A percentile compares a stretch with the other conserved stretches of the same genome.
phyloP scores from a whole-genome alignment of 2,329 filamentous ascomycete genomes.

The Cadophora luteo-olivacea region DNA sequence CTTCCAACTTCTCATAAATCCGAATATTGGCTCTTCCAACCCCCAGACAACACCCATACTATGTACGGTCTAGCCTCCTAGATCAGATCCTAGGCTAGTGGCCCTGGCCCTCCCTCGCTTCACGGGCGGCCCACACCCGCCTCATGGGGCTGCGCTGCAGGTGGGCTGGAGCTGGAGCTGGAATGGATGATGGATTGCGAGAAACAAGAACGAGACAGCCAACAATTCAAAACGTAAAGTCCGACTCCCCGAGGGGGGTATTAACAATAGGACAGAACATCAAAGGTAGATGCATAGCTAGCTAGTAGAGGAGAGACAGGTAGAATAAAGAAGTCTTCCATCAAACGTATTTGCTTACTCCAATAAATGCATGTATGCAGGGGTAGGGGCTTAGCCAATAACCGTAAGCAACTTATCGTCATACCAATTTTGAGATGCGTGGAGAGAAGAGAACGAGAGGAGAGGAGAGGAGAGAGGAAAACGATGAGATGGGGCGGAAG shows the following conservation, averaged over 20 bases:
- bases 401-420: constrained; percentile 5
- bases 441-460: neutral
- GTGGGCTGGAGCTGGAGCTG: neutral
- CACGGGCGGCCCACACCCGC: neutral
- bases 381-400: constrained; percentile 2
- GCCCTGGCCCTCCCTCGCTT: constrained; percentile 1
- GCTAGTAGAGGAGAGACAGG: no score
- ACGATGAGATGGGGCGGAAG: constrained; percentile 4
- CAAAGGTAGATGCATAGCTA: neutral
- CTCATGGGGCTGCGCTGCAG: neutral
- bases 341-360: neutral
- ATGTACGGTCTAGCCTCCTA: neutral
- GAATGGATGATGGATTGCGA: neutral
- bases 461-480: neutral
- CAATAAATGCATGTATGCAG: neutral
- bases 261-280: neutral
- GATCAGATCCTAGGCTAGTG: neutral
- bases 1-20: neutral
- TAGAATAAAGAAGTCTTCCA: no score
- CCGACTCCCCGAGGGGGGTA: neutral
- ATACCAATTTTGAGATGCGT: constrained; percentile 8
- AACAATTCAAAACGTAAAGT: constrained; percentile 1
- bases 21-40: constrained; percentile 1
- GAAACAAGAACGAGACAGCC: constrained; percentile 1
- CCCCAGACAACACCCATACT: neutral